Base-by-base conservation (phyloP, 2,329 filamentous ascomycete genomes). In the Rosellinia necatrix region DNA sequence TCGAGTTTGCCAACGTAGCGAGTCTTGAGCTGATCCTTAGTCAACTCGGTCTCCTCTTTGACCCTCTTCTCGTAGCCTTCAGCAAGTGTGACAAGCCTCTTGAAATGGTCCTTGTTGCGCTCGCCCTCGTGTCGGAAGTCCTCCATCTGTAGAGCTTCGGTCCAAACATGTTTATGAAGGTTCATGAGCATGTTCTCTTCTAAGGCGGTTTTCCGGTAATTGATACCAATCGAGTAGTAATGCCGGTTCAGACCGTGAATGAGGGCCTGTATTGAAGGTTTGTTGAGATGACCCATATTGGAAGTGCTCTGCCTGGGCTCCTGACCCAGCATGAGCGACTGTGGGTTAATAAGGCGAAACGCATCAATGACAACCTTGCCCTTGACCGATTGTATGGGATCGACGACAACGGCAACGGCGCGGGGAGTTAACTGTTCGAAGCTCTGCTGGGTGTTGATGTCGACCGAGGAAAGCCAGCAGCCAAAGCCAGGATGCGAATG, bases 111-210 rank as follows among this genome's bases (percentile, higher is more conserved):
- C 72, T 92, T 90, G 73, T 96, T 99, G 72, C 89, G 86, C 63
- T 86, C 81, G 53, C 87, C 91, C 72, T 97, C 93, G 54, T 85
- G 79, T 63, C 87, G 84, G 82, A 99, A 99, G 75, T 97, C 92
- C 59, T 93, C 90, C 92, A 99, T 97, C 72, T 96, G 86, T 63
- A 99, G 76, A 4, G 93, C 94, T 75, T 99, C 94, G 0, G 96
- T 99, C 94, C 94, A 99, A 40, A 97, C 92, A 66, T 97, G 94
- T 82, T 99, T 99, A 83, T 99, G 94, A 64, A 99, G 80, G 73
- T 99, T 99, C 96, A 99, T 99, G 69, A 99, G 77, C 94, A 99
- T 99, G 76, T 96, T 97, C 81, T 99, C 96, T 74, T 99, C 94
- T 47, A 99, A 81, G 1, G 91, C 93, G 0, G 93, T 96, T 81